Evolutionary conservation across 2,329 filamentous ascomycete species (phyloP).

Genomic region (Scedosporium dehoogii): DNA sequence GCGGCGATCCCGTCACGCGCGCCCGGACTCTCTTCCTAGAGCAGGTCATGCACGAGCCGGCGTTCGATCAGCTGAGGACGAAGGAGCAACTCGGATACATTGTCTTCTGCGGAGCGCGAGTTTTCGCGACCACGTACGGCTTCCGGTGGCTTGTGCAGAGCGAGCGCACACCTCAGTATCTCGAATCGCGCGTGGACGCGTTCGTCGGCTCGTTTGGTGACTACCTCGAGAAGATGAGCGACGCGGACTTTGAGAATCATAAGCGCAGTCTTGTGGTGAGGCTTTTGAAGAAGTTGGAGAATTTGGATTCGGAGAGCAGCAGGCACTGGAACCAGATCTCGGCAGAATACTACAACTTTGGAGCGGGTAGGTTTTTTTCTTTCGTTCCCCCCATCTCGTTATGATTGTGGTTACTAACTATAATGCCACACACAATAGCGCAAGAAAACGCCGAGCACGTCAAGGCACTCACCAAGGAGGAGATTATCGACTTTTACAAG

Average conservation of each 20-base stretch:
- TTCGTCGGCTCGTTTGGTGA: conserved; percentile 64
- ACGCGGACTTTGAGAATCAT: conserved; percentile 79
- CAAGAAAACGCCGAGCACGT: conserved; percentile 69
- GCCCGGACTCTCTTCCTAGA: conserved; percentile 74
- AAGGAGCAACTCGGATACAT: conserved; percentile 98
- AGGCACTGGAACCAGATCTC: conserved; percentile 80
- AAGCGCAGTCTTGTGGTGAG: conserved; percentile 84
- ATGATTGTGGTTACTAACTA: conserved; percentile 5
- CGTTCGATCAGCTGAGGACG: conserved; percentile 88
- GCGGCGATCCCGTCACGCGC: conserved; percentile 57
- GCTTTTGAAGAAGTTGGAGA: conserved; percentile 84
- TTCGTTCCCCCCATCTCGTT: background rate
- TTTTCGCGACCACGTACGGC: conserved; percentile 67
- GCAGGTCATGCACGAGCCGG: conserved; percentile 86
- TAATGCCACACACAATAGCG: conserved; percentile 30
- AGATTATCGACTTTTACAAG: conserved; percentile 71
- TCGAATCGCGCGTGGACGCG: conserved; percentile 78
- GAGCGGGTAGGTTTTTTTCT: conserved; percentile 52
- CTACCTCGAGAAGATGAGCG: conserved; percentile 63
- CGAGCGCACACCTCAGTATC: conserved; percentile 71
- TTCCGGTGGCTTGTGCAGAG: conserved; percentile 91
- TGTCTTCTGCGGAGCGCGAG: conserved; percentile 71
- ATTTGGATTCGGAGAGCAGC: conserved; percentile 72
- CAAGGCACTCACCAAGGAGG: conserved; percentile 63
- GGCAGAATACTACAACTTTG: conserved; percentile 82